phyloP scores from a whole-genome alignment of 257 asterid species.

The Plantago ovata region DNA sequence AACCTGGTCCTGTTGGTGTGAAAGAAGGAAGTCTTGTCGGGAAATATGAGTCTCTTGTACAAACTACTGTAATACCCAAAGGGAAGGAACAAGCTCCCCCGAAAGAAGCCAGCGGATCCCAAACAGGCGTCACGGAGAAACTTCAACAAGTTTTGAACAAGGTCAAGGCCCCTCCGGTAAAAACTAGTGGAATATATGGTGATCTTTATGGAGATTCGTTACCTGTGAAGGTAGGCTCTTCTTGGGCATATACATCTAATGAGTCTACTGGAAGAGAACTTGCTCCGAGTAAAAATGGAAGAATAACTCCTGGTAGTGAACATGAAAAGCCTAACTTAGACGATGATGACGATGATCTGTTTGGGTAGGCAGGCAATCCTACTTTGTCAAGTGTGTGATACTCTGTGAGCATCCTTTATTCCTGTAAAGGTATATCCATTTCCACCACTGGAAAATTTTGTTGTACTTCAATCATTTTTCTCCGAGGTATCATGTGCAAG shows the following conservation, averaged over 20 bases:
- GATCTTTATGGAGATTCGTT: slow-evolving; percentile 88
- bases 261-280: slow-evolving; percentile 33
- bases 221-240: slow-evolving; percentile 71
- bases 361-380: slow-evolving; percentile 52
- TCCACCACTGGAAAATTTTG: slow-evolving; percentile 29
- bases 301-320: slow-evolving; percentile 27
- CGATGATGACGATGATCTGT: slow-evolving; percentile 74
- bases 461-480: slow-evolving; percentile 32
- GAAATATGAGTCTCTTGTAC: slow-evolving; percentile 90
- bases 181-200: slow-evolving; percentile 75
- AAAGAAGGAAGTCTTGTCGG: slow-evolving; percentile 99
- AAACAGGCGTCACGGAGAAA: slow-evolving; percentile 75
- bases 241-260: slow-evolving; percentile 71
- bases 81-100: slow-evolving; percentile 58
- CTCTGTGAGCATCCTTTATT: slow-evolving; percentile 26
- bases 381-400: slow-evolving; percentile 18
- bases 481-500: slow-evolving; percentile 17
- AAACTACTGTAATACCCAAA: slow-evolving; percentile 76
- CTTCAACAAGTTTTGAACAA: slow-evolving; percentile 79
- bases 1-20: slow-evolving; percentile 92
- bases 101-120: slow-evolving; percentile 43
- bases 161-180: slow-evolving; percentile 70
- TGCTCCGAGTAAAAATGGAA: slow-evolving; percentile 34
- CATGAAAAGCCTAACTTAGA: slow-evolving; percentile 28
- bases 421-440: slow-evolving; percentile 32